These are phyloP conservation scores for Candida neerlandica DNA, from an alignment of 1,139 yeast genomes.

Conservation along the genomic window DNA sequence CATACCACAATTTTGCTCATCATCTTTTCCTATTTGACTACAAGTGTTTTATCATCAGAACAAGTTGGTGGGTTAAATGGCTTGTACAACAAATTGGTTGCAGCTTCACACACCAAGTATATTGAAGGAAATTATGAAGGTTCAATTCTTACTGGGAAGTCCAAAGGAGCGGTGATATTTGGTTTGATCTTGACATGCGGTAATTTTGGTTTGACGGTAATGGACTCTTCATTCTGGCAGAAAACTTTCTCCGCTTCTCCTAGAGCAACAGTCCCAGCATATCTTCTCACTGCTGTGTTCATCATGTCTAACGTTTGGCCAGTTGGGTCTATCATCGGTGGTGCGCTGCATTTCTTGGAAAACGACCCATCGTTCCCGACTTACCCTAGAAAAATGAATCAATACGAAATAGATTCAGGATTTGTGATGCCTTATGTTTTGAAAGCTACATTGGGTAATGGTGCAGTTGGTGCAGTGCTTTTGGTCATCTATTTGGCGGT, in stretches of 20 bases:
- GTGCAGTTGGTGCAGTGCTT: constrained; percentile 32
- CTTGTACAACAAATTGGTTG: constrained; percentile 25
- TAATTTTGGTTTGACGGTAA: constrained; percentile 32
- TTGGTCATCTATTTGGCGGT: constrained; percentile 32
- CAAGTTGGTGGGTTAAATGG: constrained; percentile 33
- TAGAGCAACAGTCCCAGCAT: constrained; percentile 40
- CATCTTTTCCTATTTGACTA: constrained; percentile 28
- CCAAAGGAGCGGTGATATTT: constrained; percentile 34
- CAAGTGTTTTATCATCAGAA: constrained; percentile 27
- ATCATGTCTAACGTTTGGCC: constrained; percentile 38
- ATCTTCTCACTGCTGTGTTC: constrained; percentile 33
- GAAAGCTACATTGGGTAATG: constrained; percentile 29
- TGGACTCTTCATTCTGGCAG: constrained; percentile 38
- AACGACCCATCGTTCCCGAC: constrained; percentile 28
- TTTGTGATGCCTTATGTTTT: constrained; percentile 30
- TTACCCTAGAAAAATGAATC: constrained; percentile 30
- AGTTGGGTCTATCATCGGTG: constrained; percentile 30
- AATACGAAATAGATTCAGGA: constrained; percentile 28
- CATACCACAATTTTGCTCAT: constrained; percentile 38
- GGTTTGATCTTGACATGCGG: constrained; percentile 32
- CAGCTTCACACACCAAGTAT: constrained; percentile 19
- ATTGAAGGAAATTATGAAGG: constrained; percentile 38
- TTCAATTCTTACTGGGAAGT: constrained; percentile 37
- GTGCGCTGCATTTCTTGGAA: constrained; percentile 29
- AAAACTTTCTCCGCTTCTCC: constrained; percentile 37